Percentiles rank a stretch among this genome's conserved stretches.
Conservation (phyloP, 23 red algal genomes). For the Chondrus crispus region DNA sequence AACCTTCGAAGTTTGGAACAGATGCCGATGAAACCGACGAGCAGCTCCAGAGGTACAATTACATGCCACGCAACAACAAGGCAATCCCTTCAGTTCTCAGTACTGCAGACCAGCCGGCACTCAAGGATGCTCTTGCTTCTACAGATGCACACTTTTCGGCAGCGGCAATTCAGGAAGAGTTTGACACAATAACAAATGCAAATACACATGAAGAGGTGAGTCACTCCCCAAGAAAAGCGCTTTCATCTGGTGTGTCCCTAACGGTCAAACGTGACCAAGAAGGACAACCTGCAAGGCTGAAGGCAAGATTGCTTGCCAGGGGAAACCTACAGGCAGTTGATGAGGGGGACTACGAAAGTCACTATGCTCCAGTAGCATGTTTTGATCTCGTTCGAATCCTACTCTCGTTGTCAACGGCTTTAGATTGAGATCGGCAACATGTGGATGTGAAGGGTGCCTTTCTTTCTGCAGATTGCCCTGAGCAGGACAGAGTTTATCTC, state of each 20-base stretch:
- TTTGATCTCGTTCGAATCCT: conserved; percentile 6
- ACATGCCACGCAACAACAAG: no score
- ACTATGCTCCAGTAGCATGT: conserved; percentile 5
- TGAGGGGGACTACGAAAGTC: not conserved
- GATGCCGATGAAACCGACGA: no score
- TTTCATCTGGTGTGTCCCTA: not conserved
- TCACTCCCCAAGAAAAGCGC: not conserved
- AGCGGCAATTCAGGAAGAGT: conserved; percentile 16
- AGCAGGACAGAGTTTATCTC: not conserved
- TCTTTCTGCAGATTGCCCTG: not conserved
- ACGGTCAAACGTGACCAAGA: not conserved
- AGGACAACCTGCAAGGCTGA: not conserved
- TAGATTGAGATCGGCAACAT: not conserved
- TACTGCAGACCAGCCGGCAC: not conserved
- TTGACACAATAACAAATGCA: not conserved
- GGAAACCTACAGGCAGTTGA: conserved; percentile 13
- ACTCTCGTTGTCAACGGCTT: not conserved
- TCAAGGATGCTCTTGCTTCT: not conserved
- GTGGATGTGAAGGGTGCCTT: not conserved
- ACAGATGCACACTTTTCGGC: not conserved
- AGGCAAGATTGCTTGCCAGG: not conserved
- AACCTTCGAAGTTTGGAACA: no score
- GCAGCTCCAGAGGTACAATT: no score
- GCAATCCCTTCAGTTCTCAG: not conserved
- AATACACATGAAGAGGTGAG: not conserved